Conservation (phyloP, 331 rosid species). For the Pyrus hybrid region DNA sequence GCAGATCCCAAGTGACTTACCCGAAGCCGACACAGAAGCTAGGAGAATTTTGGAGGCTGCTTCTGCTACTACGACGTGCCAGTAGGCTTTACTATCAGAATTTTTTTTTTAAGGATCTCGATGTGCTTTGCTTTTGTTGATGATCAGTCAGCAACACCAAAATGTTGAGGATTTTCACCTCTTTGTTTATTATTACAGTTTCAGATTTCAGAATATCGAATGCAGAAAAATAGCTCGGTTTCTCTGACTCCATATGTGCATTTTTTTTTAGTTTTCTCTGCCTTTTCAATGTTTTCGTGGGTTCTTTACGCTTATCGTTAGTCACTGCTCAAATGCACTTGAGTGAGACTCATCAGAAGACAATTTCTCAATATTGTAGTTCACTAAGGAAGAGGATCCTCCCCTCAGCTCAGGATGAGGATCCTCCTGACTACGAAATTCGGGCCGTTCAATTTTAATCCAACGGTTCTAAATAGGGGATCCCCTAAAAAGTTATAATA, state of each 20-base stretch:
- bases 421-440: too few species aligned
- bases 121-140: not conserved
- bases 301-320: too few species aligned
- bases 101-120: not conserved
- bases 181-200: not conserved
- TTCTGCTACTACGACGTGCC: slow-evolving; percentile 15
- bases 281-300: not conserved
- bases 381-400: too few species aligned
- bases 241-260: not conserved
- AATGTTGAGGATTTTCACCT: not conserved
- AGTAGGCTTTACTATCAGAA: slow-evolving; percentile 14
- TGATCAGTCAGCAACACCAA: not conserved
- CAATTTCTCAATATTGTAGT: not conserved
- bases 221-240: not conserved
- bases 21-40: slow-evolving; percentile 65
- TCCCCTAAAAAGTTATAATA: too few species aligned
- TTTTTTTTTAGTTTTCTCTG: not conserved
- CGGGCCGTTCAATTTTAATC: too few species aligned
- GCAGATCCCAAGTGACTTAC: slow-evolving; percentile 67
- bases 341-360: not conserved
- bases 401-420: too few species aligned
- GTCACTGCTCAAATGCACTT: too few species aligned
- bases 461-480: too few species aligned
- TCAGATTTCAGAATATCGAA: not conserved
- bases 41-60: slow-evolving; percentile 55